Percentiles rank a stretch among this genome's conserved stretches.
phyloP scores from a whole-genome alignment of 2,329 filamentous ascomycete genomes.

The Thelonectria blattea region DNA sequence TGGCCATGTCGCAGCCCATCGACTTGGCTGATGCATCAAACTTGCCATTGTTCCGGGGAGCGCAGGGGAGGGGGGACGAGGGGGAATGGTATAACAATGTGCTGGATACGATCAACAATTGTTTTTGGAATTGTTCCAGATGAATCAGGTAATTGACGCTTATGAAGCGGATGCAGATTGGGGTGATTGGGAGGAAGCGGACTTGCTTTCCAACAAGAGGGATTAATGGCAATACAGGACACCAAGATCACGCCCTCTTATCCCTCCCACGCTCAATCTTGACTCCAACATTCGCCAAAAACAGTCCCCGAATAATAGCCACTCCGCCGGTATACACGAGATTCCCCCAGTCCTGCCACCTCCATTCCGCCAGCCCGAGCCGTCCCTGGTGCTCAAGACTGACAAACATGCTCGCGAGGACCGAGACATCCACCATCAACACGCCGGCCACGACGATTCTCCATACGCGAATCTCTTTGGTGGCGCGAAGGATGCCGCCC shows the following conservation, averaged over 20 bases:
- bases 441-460: conserved; percentile 24
- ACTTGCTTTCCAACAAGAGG: too few species aligned
- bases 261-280: conserved; percentile 5
- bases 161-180: too few species aligned
- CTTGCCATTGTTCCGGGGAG: neutral
- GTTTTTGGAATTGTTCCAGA: neutral
- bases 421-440: conserved; percentile 27
- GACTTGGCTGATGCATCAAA: neutral
- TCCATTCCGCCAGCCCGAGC: conserved; percentile 6
- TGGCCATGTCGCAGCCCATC: neutral
- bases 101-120: neutral
- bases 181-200: too few species aligned
- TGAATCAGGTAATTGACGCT: neutral
- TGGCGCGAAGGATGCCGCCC: conserved; percentile 18
- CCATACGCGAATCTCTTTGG: conserved; percentile 32
- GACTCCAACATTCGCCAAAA: conserved; percentile 30
- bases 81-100: neutral
- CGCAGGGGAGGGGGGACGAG: neutral
- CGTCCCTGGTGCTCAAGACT: conserved; percentile 29
- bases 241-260: conserved; percentile 16
- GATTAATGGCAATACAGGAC: neutral
- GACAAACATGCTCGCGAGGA: conserved; percentile 26
- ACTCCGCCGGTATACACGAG: conserved; percentile 23
- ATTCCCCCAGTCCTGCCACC: conserved; percentile 31
- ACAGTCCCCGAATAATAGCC: conserved; percentile 23